phyloP scores from a whole-genome alignment of 768 basidiomycete species.

The Agrocybe chaxingu region DNA sequence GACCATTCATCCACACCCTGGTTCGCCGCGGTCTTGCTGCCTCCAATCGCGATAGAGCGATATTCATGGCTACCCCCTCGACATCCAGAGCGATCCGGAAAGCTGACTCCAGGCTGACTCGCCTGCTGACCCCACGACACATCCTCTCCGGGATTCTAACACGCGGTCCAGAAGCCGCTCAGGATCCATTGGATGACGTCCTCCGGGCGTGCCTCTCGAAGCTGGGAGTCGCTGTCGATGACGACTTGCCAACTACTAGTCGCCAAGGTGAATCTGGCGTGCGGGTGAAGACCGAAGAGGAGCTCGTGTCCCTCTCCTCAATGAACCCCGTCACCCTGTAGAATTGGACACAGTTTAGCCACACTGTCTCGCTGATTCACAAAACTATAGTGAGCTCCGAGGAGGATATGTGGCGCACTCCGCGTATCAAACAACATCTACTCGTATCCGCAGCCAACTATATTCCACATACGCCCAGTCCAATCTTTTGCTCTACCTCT shows the following conservation, averaged over 20 bases:
- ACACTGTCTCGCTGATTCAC: not conserved
- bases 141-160: slow-evolving; percentile 38
- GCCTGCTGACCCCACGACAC: slow-evolving; percentile 40
- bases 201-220: slow-evolving; percentile 28
- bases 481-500: slow-evolving; percentile 5
- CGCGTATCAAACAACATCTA: slow-evolving; percentile 19
- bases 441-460: too few species aligned
- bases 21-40: slow-evolving; percentile 34
- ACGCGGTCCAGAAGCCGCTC: slow-evolving; percentile 17
- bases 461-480: not conserved
- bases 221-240: slow-evolving; percentile 21
- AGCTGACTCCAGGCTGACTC: slow-evolving; percentile 3
- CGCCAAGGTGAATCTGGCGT: slow-evolving; percentile 9
- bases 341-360: not conserved
- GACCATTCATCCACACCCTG: slow-evolving; percentile 32
- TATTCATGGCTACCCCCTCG: slow-evolving; percentile 5
- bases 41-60: slow-evolving; percentile 29
- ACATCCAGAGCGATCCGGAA: slow-evolving; percentile 14
- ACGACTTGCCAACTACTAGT: not conserved
- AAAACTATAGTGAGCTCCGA: slow-evolving; percentile 10
- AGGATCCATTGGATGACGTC: slow-evolving; percentile 15
- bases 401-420: slow-evolving; percentile 20
- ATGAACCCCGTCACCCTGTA: not conserved
- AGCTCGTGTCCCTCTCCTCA: not conserved
- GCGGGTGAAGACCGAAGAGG: slow-evolving; percentile 19